Evolutionary conservation across 2,329 filamentous ascomycete genomes (phyloP), one percentile per base, ranked within the genome.

Genomic region (Truncatella angustata): DNA sequence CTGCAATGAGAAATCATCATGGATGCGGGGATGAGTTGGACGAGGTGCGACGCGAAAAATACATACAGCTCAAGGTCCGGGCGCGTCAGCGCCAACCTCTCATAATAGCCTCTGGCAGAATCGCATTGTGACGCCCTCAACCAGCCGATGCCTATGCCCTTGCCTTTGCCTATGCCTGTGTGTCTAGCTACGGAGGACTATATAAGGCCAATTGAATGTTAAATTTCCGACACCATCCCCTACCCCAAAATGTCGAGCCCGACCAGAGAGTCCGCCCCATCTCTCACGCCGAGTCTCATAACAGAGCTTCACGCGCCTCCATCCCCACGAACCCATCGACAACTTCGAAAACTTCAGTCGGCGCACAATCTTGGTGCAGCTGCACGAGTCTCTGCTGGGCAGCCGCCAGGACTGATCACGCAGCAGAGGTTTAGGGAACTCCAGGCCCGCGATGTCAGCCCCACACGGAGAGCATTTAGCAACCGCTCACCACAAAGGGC

Each of bases 341-440:
- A 82, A 43, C 76, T 91, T 54, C 82, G 88, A 60, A 86, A 87
- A 66, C 82, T 90, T 26, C 87, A 91, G 69, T 91, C 88, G 28
- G 87, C 89, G 47, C 87, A 91, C 73, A 76, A 80, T 69, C 71
- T 90, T 50, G 82, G 83, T 65, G 66, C 66, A 16, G 56, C 60
- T 21, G 72, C 83, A 56, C 79, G 81, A 60, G 72, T 74, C 51
- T 64, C 73, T 4, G 26, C 40, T 18, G 23, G 23, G 50, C 73
- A 74, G 53, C 74, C 80, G 21, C 81, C 82, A 0, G 28, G 43
- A 20, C 73, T 86, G 57, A 83, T 85, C 60, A 79, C 84, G n/a
- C 82, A 86, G 62, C 83, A 86, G 64, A 78, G 80, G 42, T 77
- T 76, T 53, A 76, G 65, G 36, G 64, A 64, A 30, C 47, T 56